Conservation (phyloP, 164 flowering plant species). For the Tetracentron sinense region DNA sequence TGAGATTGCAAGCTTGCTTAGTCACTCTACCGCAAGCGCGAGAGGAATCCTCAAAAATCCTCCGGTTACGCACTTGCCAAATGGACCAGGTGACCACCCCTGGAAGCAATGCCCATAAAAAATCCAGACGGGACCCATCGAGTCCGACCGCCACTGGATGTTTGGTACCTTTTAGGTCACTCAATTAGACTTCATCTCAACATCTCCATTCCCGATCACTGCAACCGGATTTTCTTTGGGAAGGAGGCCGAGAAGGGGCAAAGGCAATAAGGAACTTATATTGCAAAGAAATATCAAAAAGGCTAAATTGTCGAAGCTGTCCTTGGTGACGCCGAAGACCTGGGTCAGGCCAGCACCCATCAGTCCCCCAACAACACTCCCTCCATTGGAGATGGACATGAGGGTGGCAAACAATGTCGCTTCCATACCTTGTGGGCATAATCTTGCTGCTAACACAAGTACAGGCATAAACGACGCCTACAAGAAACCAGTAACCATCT, state of each 20-base stretch:
- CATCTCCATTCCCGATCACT: constrained; percentile 36
- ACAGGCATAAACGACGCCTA: constrained; percentile 99
- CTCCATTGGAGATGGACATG: constrained; percentile 95
- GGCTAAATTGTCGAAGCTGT: constrained; percentile 69
- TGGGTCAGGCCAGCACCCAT: constrained; percentile 92
- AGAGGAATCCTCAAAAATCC: too few relatives aligned
- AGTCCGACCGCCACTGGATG: too few relatives aligned
- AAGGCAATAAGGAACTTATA: constrained; percentile 85
- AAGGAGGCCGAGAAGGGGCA: constrained; percentile 88
- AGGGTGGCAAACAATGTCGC: constrained; percentile 97
- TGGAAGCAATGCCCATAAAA: too few relatives aligned
- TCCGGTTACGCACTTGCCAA: too few relatives aligned
- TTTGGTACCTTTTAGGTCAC: too few relatives aligned
- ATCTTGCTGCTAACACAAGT: constrained; percentile 83
- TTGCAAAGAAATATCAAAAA: constrained; percentile 75
- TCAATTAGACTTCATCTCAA: constrained; percentile 68
- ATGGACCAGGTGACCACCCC: too few relatives aligned
- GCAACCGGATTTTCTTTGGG: constrained; percentile 51
- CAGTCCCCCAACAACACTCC: constrained; percentile 82
- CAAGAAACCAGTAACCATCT: constrained; percentile 7
- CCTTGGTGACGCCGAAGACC: constrained; percentile 79
- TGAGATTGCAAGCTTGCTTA: too few relatives aligned
- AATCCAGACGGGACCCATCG: too few relatives aligned
- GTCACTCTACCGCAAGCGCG: too few relatives aligned
- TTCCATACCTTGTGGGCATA: constrained; percentile 96